Percentiles rank a stretch among this genome's conserved stretches.
These are phyloP conservation scores for Pogostemon cablin DNA, from an alignment of 257 asterid genomes.

Conservation along the genomic window DNA sequence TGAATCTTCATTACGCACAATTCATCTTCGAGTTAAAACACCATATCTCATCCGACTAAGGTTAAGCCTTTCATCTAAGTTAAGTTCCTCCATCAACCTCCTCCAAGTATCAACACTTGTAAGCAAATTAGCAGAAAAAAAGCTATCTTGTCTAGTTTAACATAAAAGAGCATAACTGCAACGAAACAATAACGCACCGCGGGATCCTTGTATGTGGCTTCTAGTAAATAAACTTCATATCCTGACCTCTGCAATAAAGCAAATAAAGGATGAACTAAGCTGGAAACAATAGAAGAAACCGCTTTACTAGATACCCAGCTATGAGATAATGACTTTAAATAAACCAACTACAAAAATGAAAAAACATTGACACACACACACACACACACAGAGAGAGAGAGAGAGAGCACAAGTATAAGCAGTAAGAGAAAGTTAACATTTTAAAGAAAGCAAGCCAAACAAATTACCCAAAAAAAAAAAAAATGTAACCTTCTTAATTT, in stretches of 20 bases:
- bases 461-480: background rate
- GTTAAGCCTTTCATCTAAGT: conserved; percentile 1
- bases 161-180: background rate
- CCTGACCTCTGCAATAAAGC: conserved; percentile 87
- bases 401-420: conserved; percentile 28
- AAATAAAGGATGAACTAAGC: conserved; percentile 32
- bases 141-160: conserved; percentile 22
- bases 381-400: background rate
- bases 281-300: conserved; percentile 24
- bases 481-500: conserved; percentile 10
- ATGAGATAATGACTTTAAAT: background rate
- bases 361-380: conserved; percentile 8
- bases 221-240: conserved; percentile 91
- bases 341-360: conserved; percentile 9
- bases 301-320: conserved; percentile 21
- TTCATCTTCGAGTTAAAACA: conserved; percentile 6
- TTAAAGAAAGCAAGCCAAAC: conserved; percentile 14
- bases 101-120: conserved; percentile 6
- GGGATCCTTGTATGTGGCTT: conserved; percentile 95
- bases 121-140: background rate
- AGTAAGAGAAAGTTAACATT: conserved; percentile 24
- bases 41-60: conserved; percentile 20
- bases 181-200: conserved; percentile 57
- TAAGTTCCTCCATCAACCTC: background rate
- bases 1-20: background rate